Conservation (phyloP, 176 grass and related monocot species). For the Calamus simplicifolius region DNA sequence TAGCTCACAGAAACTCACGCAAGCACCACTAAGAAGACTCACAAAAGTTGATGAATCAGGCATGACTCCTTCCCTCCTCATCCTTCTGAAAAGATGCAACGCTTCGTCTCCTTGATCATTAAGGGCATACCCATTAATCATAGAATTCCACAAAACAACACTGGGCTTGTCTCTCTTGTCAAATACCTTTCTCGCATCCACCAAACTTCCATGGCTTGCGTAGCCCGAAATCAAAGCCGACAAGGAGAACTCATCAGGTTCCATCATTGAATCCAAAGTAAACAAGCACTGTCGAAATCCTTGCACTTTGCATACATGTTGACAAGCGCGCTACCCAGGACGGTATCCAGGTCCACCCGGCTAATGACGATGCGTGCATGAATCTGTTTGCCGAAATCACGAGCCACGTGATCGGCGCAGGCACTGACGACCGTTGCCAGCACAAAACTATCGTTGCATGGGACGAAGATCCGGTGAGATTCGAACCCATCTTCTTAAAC, state of each 20-base stretch:
- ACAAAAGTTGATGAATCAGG: constrained; percentile 50
- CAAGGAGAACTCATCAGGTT: constrained; percentile 48
- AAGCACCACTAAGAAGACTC: constrained; percentile 36
- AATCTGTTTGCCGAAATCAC: constrained; percentile 40
- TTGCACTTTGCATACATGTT: constrained; percentile 68
- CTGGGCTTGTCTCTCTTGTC: constrained; percentile 21
- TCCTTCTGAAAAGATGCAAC: constrained; percentile 35
- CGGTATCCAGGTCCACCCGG: constrained; percentile 32
- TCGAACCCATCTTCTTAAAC: constrained; percentile 27
- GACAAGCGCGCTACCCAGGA: constrained; percentile 42
- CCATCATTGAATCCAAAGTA: constrained; percentile 19
- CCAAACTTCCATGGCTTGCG: constrained; percentile 23
- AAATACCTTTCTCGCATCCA: constrained; percentile 33
- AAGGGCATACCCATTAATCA: constrained; percentile 40
- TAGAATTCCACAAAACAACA: constrained; percentile 54
- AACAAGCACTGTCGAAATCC: constrained; percentile 32
- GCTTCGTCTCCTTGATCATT: constrained; percentile 30
- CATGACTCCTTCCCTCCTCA: constrained; percentile 22
- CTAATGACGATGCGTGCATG: constrained; percentile 37
- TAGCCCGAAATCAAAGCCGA: constrained; percentile 51
- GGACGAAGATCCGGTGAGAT: background rate
- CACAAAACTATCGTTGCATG: constrained; percentile 46
- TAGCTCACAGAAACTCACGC: constrained; percentile 23
- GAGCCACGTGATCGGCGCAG: constrained; percentile 32
- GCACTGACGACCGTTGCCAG: constrained; percentile 53